A percentile compares a stretch with the other conserved stretches of the same genome.
phyloP scores from a whole-genome alignment of 257 asterid species.

The Solanum piurae region DNA sequence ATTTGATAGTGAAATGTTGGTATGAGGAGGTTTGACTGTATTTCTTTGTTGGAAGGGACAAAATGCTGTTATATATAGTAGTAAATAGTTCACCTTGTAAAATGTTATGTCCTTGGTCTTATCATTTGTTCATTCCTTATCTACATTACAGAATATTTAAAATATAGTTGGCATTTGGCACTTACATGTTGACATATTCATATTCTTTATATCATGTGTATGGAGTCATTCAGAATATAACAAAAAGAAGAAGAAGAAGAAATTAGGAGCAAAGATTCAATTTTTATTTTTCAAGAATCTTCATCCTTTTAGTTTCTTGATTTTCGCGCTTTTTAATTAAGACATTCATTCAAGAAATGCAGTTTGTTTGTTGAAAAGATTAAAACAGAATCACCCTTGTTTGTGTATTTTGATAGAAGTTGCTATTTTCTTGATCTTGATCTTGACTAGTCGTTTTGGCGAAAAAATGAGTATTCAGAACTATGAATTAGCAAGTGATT shows the following conservation, averaged over 20 bases:
- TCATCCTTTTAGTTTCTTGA: background rate
- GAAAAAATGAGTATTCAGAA: conserved; percentile 16
- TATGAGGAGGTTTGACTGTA: background rate
- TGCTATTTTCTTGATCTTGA: background rate
- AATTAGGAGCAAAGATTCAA: conserved; percentile 7
- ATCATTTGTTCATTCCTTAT: conserved; percentile 25
- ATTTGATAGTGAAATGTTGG: background rate
- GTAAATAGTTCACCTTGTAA: background rate
- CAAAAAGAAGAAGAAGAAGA: background rate
- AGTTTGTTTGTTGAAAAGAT: background rate
- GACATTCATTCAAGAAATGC: background rate
- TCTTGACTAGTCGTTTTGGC: background rate
- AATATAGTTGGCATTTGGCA: conserved; percentile 9
- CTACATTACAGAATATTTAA: conserved; percentile 34
- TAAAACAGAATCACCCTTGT: background rate
- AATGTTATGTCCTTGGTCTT: conserved; percentile 32
- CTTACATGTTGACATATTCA: conserved; percentile 22
- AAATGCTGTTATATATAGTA: background rate
- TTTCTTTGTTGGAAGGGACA: conserved; percentile 12
- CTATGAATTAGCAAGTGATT: conserved; percentile 25
- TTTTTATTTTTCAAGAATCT: background rate
- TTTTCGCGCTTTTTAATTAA: background rate
- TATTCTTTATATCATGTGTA: conserved; percentile 10
- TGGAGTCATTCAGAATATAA: conserved; percentile 30
- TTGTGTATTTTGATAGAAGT: background rate